Evolutionary conservation across 495 filamentous ascomycete genomes (phyloP).

Genomic region (Evernia prunastri): DNA sequence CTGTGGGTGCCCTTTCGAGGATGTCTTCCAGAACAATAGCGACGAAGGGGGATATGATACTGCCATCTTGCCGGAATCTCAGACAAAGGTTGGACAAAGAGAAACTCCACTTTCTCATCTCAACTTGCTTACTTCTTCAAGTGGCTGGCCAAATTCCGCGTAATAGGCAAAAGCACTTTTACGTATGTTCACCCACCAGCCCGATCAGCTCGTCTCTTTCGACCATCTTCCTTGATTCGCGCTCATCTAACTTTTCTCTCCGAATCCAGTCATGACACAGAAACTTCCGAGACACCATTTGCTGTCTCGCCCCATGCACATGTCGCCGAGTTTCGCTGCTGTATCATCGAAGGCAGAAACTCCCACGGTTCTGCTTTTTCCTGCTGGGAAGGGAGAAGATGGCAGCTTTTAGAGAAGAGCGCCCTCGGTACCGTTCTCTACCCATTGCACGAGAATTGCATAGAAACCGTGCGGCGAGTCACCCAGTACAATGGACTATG

Average conservation of each 20-base stretch:
- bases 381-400: not conserved
- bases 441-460: slow-evolving; percentile 8
- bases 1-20: not conserved
- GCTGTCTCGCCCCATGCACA: not conserved
- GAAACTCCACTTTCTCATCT: not conserved
- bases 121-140: not conserved
- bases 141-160: not conserved
- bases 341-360: not conserved
- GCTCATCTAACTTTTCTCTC: not conserved
- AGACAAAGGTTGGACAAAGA: not conserved
- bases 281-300: not conserved
- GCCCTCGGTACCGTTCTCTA: slow-evolving; percentile 7
- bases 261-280: not conserved
- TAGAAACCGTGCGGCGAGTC: slow-evolving; percentile 4
- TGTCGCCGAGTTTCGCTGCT: not conserved
- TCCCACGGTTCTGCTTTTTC: not conserved
- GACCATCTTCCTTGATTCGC: not conserved
- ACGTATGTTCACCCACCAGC: not conserved
- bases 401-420: not conserved
- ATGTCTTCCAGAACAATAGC: not conserved
- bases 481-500: not conserved
- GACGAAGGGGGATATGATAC: not conserved
- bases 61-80: not conserved
- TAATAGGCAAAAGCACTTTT: slow-evolving; percentile 7
- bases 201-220: not conserved